Percentiles rank a stretch among this genome's conserved stretches.
Evolutionary conservation across 768 basidiomycete species (phyloP).

Genomic region (Mycena filopes): DNA sequence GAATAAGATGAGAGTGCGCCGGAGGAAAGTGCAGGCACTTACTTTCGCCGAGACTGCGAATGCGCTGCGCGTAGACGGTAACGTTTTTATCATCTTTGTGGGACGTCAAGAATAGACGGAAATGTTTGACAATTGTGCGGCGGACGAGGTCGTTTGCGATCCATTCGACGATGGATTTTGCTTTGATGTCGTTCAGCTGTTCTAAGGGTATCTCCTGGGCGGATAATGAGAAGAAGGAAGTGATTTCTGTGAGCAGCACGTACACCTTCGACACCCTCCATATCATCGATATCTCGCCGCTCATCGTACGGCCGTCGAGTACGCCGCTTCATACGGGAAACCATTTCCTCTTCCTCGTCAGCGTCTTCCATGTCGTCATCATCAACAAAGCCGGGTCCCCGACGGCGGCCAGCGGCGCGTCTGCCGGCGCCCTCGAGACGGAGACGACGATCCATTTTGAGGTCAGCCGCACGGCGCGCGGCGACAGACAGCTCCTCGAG

Average conservation of each 20-base stretch:
- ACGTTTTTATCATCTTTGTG: slow-evolving; percentile 92
- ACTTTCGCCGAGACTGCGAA: slow-evolving; percentile 96
- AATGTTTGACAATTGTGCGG: slow-evolving; percentile 90
- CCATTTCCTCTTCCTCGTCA: slow-evolving; percentile 59
- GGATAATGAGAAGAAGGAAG: slow-evolving; percentile 31
- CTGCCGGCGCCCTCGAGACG: slow-evolving; percentile 73
- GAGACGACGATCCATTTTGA: slow-evolving; percentile 90
- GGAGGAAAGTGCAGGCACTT: slow-evolving; percentile 38
- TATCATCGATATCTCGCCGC: slow-evolving; percentile 87
- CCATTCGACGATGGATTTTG: slow-evolving; percentile 98
- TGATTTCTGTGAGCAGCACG: slow-evolving; percentile 40
- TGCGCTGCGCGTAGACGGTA: slow-evolving; percentile 95
- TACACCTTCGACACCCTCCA: slow-evolving; percentile 90
- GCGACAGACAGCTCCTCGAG: slow-evolving; percentile 73
- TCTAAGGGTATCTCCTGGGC: slow-evolving; percentile 91
- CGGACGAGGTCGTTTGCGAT: slow-evolving; percentile 93
- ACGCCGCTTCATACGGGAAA: slow-evolving; percentile 80
- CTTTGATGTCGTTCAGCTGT: slow-evolving; percentile 97
- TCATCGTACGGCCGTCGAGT: slow-evolving; percentile 96
- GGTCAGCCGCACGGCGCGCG: slow-evolving; percentile 85
- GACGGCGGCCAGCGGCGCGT: slow-evolving; percentile 80
- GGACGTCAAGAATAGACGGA: slow-evolving; percentile 95
- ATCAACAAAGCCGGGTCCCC: slow-evolving; percentile 89
- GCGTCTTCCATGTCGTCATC: slow-evolving; percentile 74
- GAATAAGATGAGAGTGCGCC: slow-evolving; percentile 18